phyloP scores from a whole-genome alignment of 495 filamentous ascomycete genomes.

The Penicillium malachiteum region DNA sequence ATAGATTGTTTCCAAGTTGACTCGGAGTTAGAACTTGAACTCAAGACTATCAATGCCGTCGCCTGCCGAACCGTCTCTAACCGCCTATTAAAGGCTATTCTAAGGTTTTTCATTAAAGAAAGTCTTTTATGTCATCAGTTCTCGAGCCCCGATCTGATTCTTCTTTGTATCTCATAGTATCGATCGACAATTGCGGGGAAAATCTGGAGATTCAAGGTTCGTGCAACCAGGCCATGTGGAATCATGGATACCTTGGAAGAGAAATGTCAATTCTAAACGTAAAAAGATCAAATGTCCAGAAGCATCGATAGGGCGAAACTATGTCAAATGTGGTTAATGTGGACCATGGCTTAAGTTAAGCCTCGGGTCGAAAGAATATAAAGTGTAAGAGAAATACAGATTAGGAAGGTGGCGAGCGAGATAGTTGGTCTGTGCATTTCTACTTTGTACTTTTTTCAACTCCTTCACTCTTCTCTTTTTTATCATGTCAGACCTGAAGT shows the following conservation, averaged over 20 bases:
- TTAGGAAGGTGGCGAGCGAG: constrained; percentile 3
- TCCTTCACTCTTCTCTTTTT: not conserved
- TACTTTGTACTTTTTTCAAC: not conserved
- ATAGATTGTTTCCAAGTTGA: too few species aligned
- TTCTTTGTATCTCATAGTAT: too few species aligned
- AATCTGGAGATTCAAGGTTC: not conserved
- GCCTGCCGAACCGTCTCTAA: not conserved
- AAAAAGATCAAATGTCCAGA: not conserved
- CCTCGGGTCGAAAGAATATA: not conserved
- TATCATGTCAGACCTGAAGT: too few species aligned
- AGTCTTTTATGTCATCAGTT: not conserved
- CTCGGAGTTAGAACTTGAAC: too few species aligned
- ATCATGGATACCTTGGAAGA: not conserved
- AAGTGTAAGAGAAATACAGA: not conserved
- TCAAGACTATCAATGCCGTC: not conserved
- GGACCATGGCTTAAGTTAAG: not conserved
- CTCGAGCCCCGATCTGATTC: too few species aligned
- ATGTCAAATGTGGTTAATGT: not conserved
- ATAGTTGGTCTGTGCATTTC: not conserved
- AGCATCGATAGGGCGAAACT: too few species aligned
- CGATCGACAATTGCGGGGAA: not conserved
- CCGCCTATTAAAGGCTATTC: not conserved
- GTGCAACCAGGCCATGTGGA: not conserved
- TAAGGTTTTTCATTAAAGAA: too few species aligned
- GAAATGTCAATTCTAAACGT: not conserved